These are phyloP conservation scores for Plasmodium relictum DNA, from an alignment of 169 alveolate genomes.

Conservation along the genomic window DNA sequence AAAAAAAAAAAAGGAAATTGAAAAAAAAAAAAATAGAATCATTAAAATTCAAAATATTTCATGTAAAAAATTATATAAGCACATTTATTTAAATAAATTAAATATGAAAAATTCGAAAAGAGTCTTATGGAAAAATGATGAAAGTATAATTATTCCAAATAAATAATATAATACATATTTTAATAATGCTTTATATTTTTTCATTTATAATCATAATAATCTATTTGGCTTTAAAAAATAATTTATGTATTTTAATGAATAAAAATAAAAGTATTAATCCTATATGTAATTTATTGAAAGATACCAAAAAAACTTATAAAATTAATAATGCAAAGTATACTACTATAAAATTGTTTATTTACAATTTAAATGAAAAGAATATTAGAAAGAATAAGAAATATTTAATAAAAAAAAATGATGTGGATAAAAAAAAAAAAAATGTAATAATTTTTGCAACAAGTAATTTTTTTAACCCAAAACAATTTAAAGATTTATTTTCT, in stretches of 20 bases:
- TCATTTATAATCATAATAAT: background rate
- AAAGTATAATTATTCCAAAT: background rate
- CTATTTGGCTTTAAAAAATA: slow-evolving; percentile 21
- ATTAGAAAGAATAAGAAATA: background rate
- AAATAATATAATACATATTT: background rate
- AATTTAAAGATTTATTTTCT: slow-evolving; percentile 58
- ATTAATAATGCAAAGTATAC: background rate
- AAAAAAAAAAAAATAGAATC: too few species aligned
- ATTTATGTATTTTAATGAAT: slow-evolving; percentile 26
- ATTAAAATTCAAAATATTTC: too few species aligned
- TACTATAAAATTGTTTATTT: slow-evolving; percentile 13
- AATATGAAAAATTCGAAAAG: background rate
- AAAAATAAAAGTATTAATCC: slow-evolving; percentile 21
- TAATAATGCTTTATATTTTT: slow-evolving; percentile 34
- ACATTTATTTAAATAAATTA: too few species aligned
- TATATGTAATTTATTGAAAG: background rate
- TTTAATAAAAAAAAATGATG: background rate
- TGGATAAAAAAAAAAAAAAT: slow-evolving; percentile 20
- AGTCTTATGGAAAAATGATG: background rate
- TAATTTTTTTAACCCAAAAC: slow-evolving; percentile 62
- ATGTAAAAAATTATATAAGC: too few species aligned
- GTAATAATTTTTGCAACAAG: slow-evolving; percentile 19
- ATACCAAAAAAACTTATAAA: background rate
- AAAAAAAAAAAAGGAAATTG: too few species aligned
- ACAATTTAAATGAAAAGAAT: background rate